Conservation (phyloP, 495 filamentous ascomycete species). For the Poronia punctata region DNA sequence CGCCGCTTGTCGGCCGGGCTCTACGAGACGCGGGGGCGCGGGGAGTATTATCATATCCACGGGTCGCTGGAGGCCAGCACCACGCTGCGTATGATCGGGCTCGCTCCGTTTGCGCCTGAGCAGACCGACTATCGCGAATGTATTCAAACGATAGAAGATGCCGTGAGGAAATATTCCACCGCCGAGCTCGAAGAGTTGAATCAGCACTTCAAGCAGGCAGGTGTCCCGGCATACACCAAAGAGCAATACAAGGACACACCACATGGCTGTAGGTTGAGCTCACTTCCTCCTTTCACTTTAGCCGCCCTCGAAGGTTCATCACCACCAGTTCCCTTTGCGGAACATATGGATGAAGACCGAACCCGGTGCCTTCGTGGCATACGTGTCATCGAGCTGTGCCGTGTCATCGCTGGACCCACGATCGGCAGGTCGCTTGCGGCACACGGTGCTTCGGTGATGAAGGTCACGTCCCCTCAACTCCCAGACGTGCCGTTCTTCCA, state of each 20-base stretch:
- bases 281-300: slow-evolving; percentile 47
- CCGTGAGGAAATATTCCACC: slow-evolving; percentile 56
- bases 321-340: slow-evolving; percentile 49
- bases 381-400: slow-evolving; percentile 63
- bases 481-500: slow-evolving; percentile 76
- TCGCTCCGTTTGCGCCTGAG: slow-evolving; percentile 55
- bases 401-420: slow-evolving; percentile 55
- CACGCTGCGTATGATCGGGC: slow-evolving; percentile 64
- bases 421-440: slow-evolving; percentile 60
- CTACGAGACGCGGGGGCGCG: slow-evolving; percentile 59
- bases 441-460: slow-evolving; percentile 63
- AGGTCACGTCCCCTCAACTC: slow-evolving; percentile 60
- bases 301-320: slow-evolving; percentile 37
- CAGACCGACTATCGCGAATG: slow-evolving; percentile 59
- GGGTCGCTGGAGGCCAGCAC: slow-evolving; percentile 65
- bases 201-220: slow-evolving; percentile 54
- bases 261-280: slow-evolving; percentile 44
- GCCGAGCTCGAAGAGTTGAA: slow-evolving; percentile 62
- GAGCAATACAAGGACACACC: slow-evolving; percentile 56
- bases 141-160: slow-evolving; percentile 58
- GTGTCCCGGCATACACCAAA: slow-evolving; percentile 57
- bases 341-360: slow-evolving; percentile 33
- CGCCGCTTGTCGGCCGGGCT: slow-evolving; percentile 69
- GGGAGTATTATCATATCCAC: slow-evolving; percentile 71
- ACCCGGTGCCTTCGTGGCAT: slow-evolving; percentile 45